phyloP scores from a whole-genome alignment of 352 stramenopile species.

The Globisporangium splendens region DNA sequence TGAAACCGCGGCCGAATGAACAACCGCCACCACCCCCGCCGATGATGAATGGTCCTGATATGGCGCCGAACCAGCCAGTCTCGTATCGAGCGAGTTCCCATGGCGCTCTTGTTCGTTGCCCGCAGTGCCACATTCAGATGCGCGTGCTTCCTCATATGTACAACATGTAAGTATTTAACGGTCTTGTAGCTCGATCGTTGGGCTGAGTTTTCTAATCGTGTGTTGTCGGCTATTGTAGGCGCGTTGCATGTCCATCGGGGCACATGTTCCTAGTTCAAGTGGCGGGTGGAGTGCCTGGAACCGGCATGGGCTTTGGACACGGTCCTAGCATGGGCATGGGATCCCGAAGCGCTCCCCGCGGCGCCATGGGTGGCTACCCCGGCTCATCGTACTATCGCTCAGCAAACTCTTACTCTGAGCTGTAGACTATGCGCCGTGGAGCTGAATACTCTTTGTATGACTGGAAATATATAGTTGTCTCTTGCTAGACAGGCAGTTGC shows the following conservation, averaged over 20 bases:
- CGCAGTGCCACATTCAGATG: slow-evolving; percentile 86
- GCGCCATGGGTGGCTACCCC: slow-evolving; percentile 44
- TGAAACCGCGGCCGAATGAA: slow-evolving; percentile 59
- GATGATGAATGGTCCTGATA: background rate
- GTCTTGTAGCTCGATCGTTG: background rate
- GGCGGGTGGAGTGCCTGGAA: slow-evolving; percentile 31
- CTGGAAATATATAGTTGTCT: too few species aligned
- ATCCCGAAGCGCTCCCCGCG: slow-evolving; percentile 22
- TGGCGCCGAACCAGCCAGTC: slow-evolving; percentile 35
- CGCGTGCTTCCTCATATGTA: slow-evolving; percentile 86
- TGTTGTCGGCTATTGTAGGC: slow-evolving; percentile 27
- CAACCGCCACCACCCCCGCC: slow-evolving; percentile 6
- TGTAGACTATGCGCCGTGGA: slow-evolving; percentile 16
- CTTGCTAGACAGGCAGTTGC: too few species aligned
- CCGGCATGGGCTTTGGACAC: slow-evolving; percentile 18
- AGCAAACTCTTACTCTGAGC: slow-evolving; percentile 51
- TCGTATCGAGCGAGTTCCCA: slow-evolving; percentile 81
- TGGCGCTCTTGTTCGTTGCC: slow-evolving; percentile 77
- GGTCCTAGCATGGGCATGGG: slow-evolving; percentile 21
- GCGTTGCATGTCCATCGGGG: slow-evolving; percentile 77
- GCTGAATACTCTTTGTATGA: too few species aligned
- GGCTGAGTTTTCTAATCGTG: slow-evolving; percentile 2
- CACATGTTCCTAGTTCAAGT: slow-evolving; percentile 88
- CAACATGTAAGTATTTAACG: slow-evolving; percentile 66
- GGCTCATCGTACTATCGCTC: slow-evolving; percentile 45